Percentiles rank a stretch among this genome's conserved stretches.
These are phyloP conservation scores for Meyerozyma elateridarum DNA, from an alignment of 1,139 yeast genomes.

Conservation along the genomic window DNA sequence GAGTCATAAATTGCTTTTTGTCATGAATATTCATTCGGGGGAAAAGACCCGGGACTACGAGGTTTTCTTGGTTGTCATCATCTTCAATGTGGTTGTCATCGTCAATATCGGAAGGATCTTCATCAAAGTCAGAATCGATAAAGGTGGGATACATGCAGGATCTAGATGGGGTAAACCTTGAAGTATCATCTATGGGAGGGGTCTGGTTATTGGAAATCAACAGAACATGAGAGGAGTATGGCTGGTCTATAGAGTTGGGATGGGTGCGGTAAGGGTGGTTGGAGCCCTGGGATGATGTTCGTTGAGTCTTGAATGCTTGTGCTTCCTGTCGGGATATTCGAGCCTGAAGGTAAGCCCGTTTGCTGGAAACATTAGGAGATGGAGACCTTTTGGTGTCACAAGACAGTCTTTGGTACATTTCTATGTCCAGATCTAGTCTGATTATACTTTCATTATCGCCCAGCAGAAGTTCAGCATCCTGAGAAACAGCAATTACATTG, in stretches of 20 bases:
- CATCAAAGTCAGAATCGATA: constrained; percentile 5
- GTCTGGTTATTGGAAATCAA: neutral
- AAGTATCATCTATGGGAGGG: no score
- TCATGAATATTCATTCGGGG: constrained; percentile 30
- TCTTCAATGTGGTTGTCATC: constrained; percentile 11
- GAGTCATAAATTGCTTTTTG: constrained; percentile 20
- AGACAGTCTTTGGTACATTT: constrained; percentile 3
- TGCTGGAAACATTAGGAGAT: constrained; percentile 2
- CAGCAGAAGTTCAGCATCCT: constrained; percentile 2
- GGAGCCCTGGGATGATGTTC: neutral
- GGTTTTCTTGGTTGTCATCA: constrained; percentile 12
- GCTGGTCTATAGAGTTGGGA: neutral
- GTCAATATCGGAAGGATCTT: constrained; percentile 6
- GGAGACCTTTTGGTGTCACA: constrained; percentile 1
- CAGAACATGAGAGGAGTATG: no score
- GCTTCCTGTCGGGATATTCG: neutral
- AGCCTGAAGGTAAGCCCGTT: constrained; percentile 2
- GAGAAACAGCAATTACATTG: constrained; percentile 7
- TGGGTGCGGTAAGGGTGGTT: neutral
- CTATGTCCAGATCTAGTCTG: neutral
- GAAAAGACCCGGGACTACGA: constrained; percentile 33
- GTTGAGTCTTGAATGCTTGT: no score
- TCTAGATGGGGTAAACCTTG: no score
- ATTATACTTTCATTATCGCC: constrained; percentile 5
- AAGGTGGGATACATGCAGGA: neutral